These are phyloP conservation scores for Amphibolis antarctica DNA, from an alignment of 106 monocot genomes.

Conservation along the genomic window DNA sequence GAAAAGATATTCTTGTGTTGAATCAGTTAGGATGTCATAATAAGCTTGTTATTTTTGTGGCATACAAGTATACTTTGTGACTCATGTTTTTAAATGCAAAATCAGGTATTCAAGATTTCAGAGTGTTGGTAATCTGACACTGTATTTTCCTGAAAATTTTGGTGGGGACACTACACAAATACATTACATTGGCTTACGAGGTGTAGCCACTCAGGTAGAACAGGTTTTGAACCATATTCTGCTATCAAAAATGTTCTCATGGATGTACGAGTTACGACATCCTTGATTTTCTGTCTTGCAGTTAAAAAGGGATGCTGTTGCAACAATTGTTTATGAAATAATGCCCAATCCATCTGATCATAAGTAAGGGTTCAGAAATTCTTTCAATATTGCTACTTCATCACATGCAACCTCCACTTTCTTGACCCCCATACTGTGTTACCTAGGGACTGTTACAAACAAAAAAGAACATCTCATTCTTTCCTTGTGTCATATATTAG, in stretches of 20 bases:
- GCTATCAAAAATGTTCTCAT: not conserved
- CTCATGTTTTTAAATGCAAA: not conserved
- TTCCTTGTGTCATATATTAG: too few species aligned
- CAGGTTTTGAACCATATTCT: not conserved
- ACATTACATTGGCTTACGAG: slow-evolving; percentile 83
- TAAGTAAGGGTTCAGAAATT: slow-evolving; percentile 48
- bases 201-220: slow-evolving; percentile 95
- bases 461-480: too few species aligned
- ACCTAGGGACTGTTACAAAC: too few species aligned
- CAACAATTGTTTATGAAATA: slow-evolving; percentile 92
- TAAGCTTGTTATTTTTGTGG: too few species aligned
- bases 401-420: not conserved
- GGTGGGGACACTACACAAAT: slow-evolving; percentile 80
- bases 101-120: slow-evolving; percentile 85
- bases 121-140: slow-evolving; percentile 70
- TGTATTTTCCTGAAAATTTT: slow-evolving; percentile 93
- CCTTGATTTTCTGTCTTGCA: slow-evolving; percentile 15
- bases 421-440: not conserved
- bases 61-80: too few species aligned
- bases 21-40: too few species aligned
- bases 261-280: slow-evolving; percentile 9
- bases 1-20: too few species aligned
- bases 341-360: slow-evolving; percentile 98
- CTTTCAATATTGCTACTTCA: not conserved
- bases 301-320: slow-evolving; percentile 93